phyloP scores from a whole-genome alignment of 169 alveolate genomes.

The Nephromyces sp. region DNA sequence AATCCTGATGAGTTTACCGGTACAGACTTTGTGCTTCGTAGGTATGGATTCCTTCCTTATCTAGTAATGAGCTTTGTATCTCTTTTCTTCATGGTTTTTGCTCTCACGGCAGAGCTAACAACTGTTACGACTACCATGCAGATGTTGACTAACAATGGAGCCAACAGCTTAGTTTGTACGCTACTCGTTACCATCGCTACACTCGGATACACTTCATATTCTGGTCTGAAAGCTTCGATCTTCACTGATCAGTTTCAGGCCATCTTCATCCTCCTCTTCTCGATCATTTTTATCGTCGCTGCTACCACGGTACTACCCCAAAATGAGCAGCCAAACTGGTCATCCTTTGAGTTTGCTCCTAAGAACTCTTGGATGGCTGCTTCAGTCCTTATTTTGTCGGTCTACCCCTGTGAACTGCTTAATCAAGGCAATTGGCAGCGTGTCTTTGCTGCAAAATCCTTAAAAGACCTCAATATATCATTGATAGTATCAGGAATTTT shows the following conservation, averaged over 20 bases:
- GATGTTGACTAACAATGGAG: background rate
- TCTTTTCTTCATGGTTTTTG: conserved; percentile 10
- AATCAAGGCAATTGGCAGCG: conserved; percentile 41
- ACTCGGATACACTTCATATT: conserved; percentile 10
- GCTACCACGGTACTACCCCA: background rate
- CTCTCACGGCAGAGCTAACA: conserved; percentile 19
- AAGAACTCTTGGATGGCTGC: background rate
- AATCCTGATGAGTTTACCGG: background rate
- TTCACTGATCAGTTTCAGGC: conserved; percentile 17
- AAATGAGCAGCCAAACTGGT: background rate
- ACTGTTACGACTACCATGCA: conserved; percentile 15
- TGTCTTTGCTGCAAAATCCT: conserved; percentile 9
- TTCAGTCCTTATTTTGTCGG: conserved; percentile 6
- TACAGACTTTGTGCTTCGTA: conserved; percentile 9
- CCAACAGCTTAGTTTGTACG: background rate
- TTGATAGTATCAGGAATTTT: too few species aligned
- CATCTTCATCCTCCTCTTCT: background rate
- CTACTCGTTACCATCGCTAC: conserved; percentile 14
- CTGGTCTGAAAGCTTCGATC: conserved; percentile 12
- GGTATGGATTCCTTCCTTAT: conserved; percentile 19
- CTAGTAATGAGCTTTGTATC: conserved; percentile 6
- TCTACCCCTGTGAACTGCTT: conserved; percentile 11
- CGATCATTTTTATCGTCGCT: conserved; percentile 1
- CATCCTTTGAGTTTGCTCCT: background rate
- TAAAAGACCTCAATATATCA: too few species aligned